Conservation (phyloP, 2,329 filamentous ascomycete species). For the Lachnellula willkommii region DNA sequence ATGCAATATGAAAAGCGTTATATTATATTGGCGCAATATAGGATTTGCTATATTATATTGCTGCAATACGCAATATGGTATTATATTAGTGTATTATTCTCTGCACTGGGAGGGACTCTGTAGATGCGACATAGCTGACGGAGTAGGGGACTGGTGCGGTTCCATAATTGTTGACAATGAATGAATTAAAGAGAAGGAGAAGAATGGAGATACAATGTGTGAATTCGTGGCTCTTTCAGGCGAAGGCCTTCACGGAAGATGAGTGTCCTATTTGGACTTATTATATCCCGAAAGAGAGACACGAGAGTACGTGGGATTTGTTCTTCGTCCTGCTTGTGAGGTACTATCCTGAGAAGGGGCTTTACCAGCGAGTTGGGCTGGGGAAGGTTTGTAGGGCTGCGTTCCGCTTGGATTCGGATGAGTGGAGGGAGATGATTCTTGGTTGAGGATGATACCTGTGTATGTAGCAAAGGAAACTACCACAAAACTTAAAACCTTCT, state of each 20-base stretch:
- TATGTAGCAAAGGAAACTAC: no score
- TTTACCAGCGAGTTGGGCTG: conserved; percentile 29
- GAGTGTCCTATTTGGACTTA: conserved; percentile 33
- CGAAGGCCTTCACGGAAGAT: conserved; percentile 30
- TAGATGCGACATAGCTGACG: conserved; percentile 29
- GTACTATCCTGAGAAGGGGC: conserved; percentile 14
- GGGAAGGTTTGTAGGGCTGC: conserved; percentile 33
- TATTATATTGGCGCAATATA: no score
- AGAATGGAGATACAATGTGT: conserved; percentile 2
- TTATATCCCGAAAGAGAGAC: conserved; percentile 32
- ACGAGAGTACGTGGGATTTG: conserved; percentile 32
- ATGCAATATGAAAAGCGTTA: no score
- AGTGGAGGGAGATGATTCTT: conserved; percentile 28
- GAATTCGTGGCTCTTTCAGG: conserved; percentile 33
- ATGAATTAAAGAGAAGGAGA: conserved; percentile 12
- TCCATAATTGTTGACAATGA: conserved; percentile 26
- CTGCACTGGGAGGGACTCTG: no score
- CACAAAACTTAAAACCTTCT: no score
- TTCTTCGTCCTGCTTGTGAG: conserved; percentile 33
- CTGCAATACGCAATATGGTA: no score
- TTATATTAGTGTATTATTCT: no score
- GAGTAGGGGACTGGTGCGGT: conserved; percentile 31
- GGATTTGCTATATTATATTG: no score
- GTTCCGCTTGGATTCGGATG: conserved; percentile 17
- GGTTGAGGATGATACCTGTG: not conserved